Conservation (phyloP, 805 yeast species). For the Saccharomycopsis fermentans region DNA sequence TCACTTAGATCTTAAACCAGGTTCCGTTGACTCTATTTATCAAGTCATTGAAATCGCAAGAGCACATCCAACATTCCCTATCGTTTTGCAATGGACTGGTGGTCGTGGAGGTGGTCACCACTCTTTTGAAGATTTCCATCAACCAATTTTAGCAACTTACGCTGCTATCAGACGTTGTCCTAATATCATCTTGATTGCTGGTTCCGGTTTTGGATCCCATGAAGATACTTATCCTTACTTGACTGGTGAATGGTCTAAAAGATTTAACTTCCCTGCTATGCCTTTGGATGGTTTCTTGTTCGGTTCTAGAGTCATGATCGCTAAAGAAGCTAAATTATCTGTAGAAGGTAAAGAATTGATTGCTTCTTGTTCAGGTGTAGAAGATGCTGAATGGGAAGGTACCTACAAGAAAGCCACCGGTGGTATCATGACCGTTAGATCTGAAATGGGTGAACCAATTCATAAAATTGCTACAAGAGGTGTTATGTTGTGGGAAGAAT, state of each 20-base stretch:
- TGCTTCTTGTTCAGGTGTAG: slow-evolving; percentile 83
- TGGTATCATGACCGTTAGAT: slow-evolving; percentile 90
- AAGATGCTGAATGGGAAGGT: slow-evolving; percentile 83
- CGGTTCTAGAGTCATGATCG: slow-evolving; percentile 96
- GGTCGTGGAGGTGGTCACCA: slow-evolving; percentile 99
- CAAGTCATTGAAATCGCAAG: slow-evolving; percentile 86
- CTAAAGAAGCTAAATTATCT: slow-evolving; percentile 91
- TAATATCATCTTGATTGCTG: slow-evolving; percentile 87
- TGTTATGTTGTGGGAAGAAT: slow-evolving; percentile 93
- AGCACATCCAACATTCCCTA: slow-evolving; percentile 94
- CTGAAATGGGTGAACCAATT: slow-evolving; percentile 99
- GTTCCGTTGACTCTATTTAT: slow-evolving; percentile 85
- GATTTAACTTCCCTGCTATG: slow-evolving; percentile 91
- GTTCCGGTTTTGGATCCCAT: slow-evolving; percentile 96
- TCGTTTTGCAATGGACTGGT: slow-evolving; percentile 98
- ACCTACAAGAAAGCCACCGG: slow-evolving; percentile 94
- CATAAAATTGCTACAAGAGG: slow-evolving; percentile 98
- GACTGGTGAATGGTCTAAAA: slow-evolving; percentile 92
- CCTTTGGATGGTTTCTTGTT: slow-evolving; percentile 96
- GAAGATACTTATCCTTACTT: slow-evolving; percentile 96
- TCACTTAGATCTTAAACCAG: slow-evolving; percentile 95
- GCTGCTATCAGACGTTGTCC: slow-evolving; percentile 84
- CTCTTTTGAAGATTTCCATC: slow-evolving; percentile 98
- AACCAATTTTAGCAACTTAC: slow-evolving; percentile 93
- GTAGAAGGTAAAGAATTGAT: slow-evolving; percentile 90